A percentile compares a stretch with the other conserved stretches of the same genome.
phyloP scores from a whole-genome alignment of 2,329 filamentous ascomycete genomes.

The Alternaria arborescens region DNA sequence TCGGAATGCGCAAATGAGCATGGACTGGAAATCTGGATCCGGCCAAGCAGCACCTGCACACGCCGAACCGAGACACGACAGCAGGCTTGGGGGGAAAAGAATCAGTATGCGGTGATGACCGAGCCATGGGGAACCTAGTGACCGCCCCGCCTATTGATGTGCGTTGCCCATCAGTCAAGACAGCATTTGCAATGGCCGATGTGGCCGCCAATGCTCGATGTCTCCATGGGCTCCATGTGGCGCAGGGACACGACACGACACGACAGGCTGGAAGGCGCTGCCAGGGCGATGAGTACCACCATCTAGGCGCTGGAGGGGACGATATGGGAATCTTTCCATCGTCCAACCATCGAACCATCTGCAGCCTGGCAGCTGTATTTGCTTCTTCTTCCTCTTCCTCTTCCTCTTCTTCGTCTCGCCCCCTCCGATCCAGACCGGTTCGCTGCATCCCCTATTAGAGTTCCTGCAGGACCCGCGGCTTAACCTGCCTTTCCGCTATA shows the following conservation, averaged over 20 bases:
- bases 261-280: neutral
- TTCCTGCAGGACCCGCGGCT: conserved; percentile 1
- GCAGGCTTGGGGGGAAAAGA: conserved; percentile 8
- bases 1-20: conserved; percentile 10
- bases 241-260: neutral
- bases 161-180: conserved; percentile 1
- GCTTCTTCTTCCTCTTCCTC: conserved; percentile 4
- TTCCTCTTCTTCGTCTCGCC: neutral
- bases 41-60: conserved; percentile 15
- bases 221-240: neutral
- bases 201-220: neutral
- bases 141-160: neutral
- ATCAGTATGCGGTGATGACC: conserved; percentile 22
- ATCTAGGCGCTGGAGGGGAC: neutral
- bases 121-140: conserved; percentile 5
- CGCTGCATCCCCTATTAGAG: neutral
- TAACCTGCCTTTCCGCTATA: conserved; percentile 10
- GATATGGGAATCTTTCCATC: neutral
- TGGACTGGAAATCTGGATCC: conserved; percentile 16
- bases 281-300: neutral
- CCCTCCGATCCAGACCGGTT: neutral
- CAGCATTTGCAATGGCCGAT: neutral
- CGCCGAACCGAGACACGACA: conserved; percentile 23
- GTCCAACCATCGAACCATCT: neutral
- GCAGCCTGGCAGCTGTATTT: neutral